Evolutionary conservation across 2,329 filamentous ascomycete genomes (phyloP), one percentile per base, ranked within the genome.

Genomic region (Hypoxylon sp.): DNA sequence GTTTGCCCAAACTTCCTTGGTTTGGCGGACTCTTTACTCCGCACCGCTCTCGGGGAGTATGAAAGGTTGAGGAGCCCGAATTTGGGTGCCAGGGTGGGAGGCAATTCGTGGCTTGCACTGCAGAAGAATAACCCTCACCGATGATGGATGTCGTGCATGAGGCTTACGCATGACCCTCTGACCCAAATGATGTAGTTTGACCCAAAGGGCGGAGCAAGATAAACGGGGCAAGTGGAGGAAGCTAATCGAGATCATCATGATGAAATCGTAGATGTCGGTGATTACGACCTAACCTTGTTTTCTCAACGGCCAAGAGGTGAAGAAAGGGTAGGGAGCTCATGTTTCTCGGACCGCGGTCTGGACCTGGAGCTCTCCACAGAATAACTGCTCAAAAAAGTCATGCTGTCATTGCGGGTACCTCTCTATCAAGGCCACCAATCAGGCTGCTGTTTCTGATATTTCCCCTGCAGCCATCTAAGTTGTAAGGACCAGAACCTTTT

Each of bases 371-470:
- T 49, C 64, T 56, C 62, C 60, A 67, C 36, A 67, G 61, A 59
- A 64, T 62, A 57, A 45, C n/a, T 40, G 40, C 46, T 50, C 38
- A 40, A 55, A 55, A 65, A 71, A 71, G 69, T 71, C 69, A 69
- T 71, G 69, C 3, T 69, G 69, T 71, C 69, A 71, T 71, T 52
- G 57, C 54, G 64, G 67, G 26, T 46, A 49, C 36, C 2, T 6
- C 4, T 24, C 11, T 45, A 6, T 20, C 22, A 9, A 18, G 16
- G 11, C n/a, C 11, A 2, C 69, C 69, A 71, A 68, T 69, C 14
- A 49, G 3, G 11, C 11, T 30, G 5, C 16, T 6, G 16, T 4
- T 18, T 42, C 9, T 22, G 6, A 11, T 30, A 30, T 44, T 64
- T 58, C 64, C 69, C 69, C 64, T 71, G 67, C 69, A 64, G 54